Evolutionary conservation across 768 basidiomycete species (phyloP).

Genomic region (Xerocomus spinulosus): DNA sequence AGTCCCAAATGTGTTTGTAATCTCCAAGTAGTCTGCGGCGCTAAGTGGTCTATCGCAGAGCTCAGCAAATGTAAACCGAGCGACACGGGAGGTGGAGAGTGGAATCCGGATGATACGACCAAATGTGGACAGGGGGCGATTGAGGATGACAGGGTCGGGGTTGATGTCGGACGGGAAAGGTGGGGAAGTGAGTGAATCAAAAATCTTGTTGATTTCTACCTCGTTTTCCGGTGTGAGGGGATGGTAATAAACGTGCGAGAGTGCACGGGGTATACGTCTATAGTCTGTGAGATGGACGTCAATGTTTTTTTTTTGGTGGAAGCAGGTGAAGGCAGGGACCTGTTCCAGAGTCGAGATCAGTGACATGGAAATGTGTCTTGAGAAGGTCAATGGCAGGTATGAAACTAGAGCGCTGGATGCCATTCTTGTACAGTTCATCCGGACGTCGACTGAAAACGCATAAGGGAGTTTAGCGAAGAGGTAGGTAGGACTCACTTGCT

Average conservation of each 20-base stretch:
- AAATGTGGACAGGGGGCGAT: slow-evolving; percentile 80
- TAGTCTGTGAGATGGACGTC: slow-evolving; percentile 59
- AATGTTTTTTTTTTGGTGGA: neutral
- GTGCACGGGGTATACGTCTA: slow-evolving; percentile 84
- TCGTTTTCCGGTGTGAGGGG: slow-evolving; percentile 66
- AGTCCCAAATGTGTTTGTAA: slow-evolving; percentile 83
- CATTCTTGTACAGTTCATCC: slow-evolving; percentile 96
- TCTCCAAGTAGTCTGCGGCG: slow-evolving; percentile 94
- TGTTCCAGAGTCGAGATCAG: slow-evolving; percentile 93
- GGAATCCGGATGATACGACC: slow-evolving; percentile 79
- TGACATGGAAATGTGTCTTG: slow-evolving; percentile 80
- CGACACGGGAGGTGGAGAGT: slow-evolving; percentile 73
- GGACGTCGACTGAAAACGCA: slow-evolving; percentile 75
- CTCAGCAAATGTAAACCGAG: slow-evolving; percentile 81
- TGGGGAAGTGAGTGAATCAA: slow-evolving; percentile 58
- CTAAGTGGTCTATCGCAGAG: slow-evolving; percentile 87
- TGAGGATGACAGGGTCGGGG: slow-evolving; percentile 48
- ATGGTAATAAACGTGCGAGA: slow-evolving; percentile 91
- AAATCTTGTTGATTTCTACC: slow-evolving; percentile 79
- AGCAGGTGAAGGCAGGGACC: slow-evolving; percentile 38
- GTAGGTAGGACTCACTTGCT: slow-evolving; percentile 69
- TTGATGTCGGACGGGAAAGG: slow-evolving; percentile 34
- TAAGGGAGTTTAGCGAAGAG: neutral
- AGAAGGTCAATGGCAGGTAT: slow-evolving; percentile 92
- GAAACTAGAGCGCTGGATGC: slow-evolving; percentile 93